phyloP scores from a whole-genome alignment of 306 rosid genomes.

The Cyclanthera cordifolia region DNA sequence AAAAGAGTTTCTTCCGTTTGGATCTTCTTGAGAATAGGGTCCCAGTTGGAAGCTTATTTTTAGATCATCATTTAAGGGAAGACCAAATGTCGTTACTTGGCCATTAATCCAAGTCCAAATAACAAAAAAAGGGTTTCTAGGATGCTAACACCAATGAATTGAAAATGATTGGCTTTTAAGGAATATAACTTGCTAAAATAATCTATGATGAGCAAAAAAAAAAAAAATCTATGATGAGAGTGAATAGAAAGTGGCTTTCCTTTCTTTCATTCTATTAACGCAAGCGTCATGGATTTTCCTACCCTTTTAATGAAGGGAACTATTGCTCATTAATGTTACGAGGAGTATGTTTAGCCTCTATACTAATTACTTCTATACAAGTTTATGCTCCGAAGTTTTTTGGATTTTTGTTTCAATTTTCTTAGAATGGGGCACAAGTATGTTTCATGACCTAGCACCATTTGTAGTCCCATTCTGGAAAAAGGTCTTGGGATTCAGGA shows the following conservation, averaged over 20 bases:
- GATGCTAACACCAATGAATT: background rate
- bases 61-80: background rate
- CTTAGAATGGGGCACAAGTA: background rate
- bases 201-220: too few species aligned
- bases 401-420: background rate
- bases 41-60: background rate
- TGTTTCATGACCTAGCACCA: background rate
- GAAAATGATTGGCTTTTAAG: background rate
- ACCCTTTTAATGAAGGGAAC: background rate
- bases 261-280: background rate
- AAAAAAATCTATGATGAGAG: background rate
- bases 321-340: background rate
- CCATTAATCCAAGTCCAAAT: too few species aligned
- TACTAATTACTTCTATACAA: background rate
- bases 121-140: too few species aligned
- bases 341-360: background rate
- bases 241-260: background rate
- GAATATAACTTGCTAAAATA: background rate
- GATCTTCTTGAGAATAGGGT: background rate
- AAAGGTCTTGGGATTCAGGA: background rate
- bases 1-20: background rate
- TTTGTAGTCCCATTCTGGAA: background rate
- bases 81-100: background rate
- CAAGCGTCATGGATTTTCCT: background rate
- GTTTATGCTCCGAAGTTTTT: background rate